phyloP scores from a whole-genome alignment of 2,329 filamentous ascomycete species.

The Alternaria sp. region DNA sequence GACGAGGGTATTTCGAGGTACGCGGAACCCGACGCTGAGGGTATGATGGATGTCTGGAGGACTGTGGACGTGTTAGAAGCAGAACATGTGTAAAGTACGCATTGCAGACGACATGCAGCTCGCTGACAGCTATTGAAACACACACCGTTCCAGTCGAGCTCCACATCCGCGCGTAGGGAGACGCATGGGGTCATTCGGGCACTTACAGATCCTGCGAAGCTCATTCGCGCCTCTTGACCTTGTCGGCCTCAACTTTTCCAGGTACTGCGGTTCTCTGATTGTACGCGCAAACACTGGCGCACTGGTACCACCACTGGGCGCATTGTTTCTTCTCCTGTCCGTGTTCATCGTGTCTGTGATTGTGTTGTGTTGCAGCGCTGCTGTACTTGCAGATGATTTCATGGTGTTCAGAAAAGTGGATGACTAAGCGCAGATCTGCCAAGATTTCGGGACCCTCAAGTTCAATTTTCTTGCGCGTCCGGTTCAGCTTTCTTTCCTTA shows the following conservation, averaged over 20 bases:
- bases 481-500: conserved; percentile 25
- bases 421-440: conserved; percentile 40
- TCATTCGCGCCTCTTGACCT: conserved; percentile 70
- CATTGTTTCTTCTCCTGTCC: conserved; percentile 89
- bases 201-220: conserved; percentile 85
- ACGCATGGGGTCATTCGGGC: background rate
- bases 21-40: conserved; percentile 90
- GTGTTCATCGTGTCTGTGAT: conserved; percentile 33
- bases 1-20: conserved; percentile 72
- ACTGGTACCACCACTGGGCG: conserved; percentile 77
- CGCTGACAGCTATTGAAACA: background rate
- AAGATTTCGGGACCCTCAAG: conserved; percentile 36
- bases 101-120: background rate
- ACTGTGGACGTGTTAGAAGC: conserved; percentile 60
- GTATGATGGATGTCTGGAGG: conserved; percentile 88
- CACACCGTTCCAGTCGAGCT: background rate
- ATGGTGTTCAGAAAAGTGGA: conserved; percentile 17
- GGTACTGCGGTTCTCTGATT: conserved; percentile 55
- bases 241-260: conserved; percentile 56
- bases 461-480: conserved; percentile 35
- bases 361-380: conserved; percentile 8
- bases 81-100: background rate
- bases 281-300: conserved; percentile 72
- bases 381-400: conserved; percentile 15
- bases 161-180: background rate